Conservation (phyloP, 225 moss, liverwort and hornwort species). For the Physcomitrellopsis africana region DNA sequence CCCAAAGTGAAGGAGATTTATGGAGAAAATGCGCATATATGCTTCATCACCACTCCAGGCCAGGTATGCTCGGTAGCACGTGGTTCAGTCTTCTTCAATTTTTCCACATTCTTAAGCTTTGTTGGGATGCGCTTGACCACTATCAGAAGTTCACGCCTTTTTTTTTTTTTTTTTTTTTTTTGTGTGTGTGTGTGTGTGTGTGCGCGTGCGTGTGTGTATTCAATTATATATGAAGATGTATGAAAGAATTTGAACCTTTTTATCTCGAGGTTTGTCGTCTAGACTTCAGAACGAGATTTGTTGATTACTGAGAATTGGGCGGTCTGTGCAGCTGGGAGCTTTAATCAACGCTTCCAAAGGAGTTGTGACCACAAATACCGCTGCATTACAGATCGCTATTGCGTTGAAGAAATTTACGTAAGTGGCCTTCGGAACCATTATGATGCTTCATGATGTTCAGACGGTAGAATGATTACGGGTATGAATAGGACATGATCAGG, state of each 20-base stretch:
- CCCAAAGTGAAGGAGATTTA: constrained; percentile 64
- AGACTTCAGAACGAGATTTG: neutral
- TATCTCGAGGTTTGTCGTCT: no score
- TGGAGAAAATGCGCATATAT: constrained; percentile 69
- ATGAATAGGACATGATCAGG: neutral
- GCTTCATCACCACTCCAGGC: constrained; percentile 93
- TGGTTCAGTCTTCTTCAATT: neutral
- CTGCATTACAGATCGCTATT: constrained; percentile 78
- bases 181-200: no score
- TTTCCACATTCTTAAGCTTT: neutral
- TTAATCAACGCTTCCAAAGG: constrained; percentile 76
- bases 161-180: neutral
- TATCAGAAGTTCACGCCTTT: neutral
- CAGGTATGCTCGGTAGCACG: constrained; percentile 57
- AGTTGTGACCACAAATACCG: constrained; percentile 94
- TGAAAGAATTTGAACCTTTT: no score
- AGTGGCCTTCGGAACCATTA: neutral
- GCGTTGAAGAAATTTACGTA: constrained; percentile 79
- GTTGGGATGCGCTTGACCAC: neutral
- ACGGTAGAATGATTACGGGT: neutral
- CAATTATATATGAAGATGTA: neutral
- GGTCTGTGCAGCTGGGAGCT: constrained; percentile 53
- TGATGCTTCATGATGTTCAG: constrained; percentile 4
- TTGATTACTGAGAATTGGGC: constrained; percentile 26
- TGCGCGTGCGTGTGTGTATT: neutral